Conservation (phyloP, 2,329 filamentous ascomycete species). For the Verticillium longisporum region DNA sequence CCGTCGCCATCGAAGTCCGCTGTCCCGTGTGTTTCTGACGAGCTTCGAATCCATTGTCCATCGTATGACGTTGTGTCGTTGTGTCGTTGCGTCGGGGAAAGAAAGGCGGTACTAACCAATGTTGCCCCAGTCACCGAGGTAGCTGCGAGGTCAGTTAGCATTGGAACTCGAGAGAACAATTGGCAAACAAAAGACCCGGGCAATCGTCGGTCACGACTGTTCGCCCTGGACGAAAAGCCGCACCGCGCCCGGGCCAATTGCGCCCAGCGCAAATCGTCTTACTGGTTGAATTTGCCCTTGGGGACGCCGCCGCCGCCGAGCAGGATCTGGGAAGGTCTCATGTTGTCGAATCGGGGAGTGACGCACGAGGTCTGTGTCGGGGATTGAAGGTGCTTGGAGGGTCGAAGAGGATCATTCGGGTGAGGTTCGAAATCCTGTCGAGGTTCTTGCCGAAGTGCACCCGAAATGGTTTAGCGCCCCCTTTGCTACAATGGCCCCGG, state of each 20-base stretch:
- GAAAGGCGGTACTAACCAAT: constrained; percentile 54
- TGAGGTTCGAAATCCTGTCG: constrained; percentile 20
- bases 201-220: background rate
- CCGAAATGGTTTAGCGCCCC: background rate
- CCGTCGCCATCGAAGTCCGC: background rate
- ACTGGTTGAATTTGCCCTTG: constrained; percentile 37
- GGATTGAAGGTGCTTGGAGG: background rate
- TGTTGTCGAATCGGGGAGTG: constrained; percentile 18
- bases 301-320: constrained; percentile 30
- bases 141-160: constrained; percentile 42
- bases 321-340: constrained; percentile 34
- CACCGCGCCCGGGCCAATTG: constrained; percentile 13
- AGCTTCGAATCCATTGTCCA: background rate
- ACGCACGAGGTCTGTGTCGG: constrained; percentile 5
- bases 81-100: background rate
- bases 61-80: background rate
- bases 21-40: background rate
- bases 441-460: constrained; percentile 18
- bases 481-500: background rate
- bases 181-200: background rate
- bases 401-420: constrained; percentile 9
- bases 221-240: constrained; percentile 20
- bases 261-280: constrained; percentile 14
- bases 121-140: constrained; percentile 66
- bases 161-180: background rate